phyloP scores from a whole-genome alignment of 2,329 filamentous ascomycete species.

The Mollisia scopiformis region DNA sequence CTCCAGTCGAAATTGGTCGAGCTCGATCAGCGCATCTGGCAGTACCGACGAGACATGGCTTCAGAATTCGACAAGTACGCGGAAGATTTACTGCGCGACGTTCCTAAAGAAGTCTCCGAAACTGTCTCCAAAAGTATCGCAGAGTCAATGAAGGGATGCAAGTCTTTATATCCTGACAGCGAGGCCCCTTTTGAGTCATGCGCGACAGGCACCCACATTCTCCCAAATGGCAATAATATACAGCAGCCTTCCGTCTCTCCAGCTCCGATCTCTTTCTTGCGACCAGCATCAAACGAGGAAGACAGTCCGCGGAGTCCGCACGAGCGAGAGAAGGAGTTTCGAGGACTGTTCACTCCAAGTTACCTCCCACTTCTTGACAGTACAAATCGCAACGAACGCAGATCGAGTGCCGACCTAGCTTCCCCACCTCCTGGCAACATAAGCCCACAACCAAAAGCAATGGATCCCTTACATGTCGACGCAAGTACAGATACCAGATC shows the following conservation, averaged over 20 bases:
- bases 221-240: conserved; percentile 27
- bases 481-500: conserved; percentile 30
- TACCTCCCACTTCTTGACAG: conserved; percentile 64
- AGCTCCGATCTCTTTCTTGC: conserved; percentile 2
- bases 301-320: conserved; percentile 48
- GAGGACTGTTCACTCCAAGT: conserved; percentile 64
- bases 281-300: conserved; percentile 31
- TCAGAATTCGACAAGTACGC: conserved; percentile 60
- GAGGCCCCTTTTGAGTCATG: conserved; percentile 28
- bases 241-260: conserved; percentile 40
- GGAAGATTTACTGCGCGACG: conserved; percentile 50
- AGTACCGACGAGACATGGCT: conserved; percentile 59
- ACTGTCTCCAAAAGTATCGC: conserved; percentile 48
- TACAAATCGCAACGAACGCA: conserved; percentile 28
- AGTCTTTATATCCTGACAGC: conserved; percentile 28
- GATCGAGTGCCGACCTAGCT: conserved; percentile 21
- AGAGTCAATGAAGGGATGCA: conserved; percentile 29
- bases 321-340: conserved; percentile 61
- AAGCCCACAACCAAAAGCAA: conserved; percentile 23
- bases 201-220: conserved; percentile 24
- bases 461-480: conserved; percentile 18
- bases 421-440: conserved; percentile 9
- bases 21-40: conserved; percentile 59
- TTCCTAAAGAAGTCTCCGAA: conserved; percentile 50
- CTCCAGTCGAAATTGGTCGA: conserved; percentile 44